phyloP scores from a whole-genome alignment of 257 asterid species.

The Petunia secreta region DNA sequence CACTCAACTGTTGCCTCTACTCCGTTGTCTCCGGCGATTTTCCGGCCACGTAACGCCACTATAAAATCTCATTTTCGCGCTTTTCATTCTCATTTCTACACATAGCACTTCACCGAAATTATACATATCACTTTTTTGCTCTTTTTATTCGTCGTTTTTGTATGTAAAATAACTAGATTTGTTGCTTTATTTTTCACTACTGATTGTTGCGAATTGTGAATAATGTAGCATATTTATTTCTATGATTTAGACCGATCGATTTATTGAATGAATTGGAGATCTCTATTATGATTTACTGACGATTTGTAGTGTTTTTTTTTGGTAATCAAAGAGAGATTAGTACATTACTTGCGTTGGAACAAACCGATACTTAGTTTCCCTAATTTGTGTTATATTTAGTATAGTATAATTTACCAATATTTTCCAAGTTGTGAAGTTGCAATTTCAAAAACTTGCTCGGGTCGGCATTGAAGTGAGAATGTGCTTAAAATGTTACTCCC shows the following conservation, averaged over 20 bases:
- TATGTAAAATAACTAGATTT: neutral
- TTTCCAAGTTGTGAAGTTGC: conserved; percentile 1
- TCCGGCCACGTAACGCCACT: neutral
- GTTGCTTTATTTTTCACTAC: neutral
- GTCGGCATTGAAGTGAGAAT: neutral
- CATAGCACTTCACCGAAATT: neutral
- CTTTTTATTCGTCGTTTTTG: neutral
- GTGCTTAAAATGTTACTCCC: neutral
- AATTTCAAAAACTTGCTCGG: neutral
- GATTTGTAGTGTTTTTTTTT: neutral
- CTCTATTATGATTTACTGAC: conserved; percentile 2
- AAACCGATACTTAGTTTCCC: neutral
- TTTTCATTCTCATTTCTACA: neutral
- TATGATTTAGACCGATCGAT: neutral
- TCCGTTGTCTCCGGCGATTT: neutral
- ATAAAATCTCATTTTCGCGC: too few species aligned
- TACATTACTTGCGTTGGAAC: neutral
- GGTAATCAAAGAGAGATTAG: neutral
- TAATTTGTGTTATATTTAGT: neutral
- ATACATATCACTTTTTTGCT: neutral
- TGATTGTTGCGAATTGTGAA: neutral
- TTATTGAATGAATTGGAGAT: conserved; percentile 13
- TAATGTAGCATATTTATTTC: conserved; percentile 8
- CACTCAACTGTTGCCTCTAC: conserved; percentile 17
- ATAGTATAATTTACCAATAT: neutral